A percentile compares a stretch with the other conserved stretches of the same genome.
Evolutionary conservation across 2,329 filamentous ascomycete genomes (phyloP).

Genomic region (Sordariomycetes sp.): DNA sequence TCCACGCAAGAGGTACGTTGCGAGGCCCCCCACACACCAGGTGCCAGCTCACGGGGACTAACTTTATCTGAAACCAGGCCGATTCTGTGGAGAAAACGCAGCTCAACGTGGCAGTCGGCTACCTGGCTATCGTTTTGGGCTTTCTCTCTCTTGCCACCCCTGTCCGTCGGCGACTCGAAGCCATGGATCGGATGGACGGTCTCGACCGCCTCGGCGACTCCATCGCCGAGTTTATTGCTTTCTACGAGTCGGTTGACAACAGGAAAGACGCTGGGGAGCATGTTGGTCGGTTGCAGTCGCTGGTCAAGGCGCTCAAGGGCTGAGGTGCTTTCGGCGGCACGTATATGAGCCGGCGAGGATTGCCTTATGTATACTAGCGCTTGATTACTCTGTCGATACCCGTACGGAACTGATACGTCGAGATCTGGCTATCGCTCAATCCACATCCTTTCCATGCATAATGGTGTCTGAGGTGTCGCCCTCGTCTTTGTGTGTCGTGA

Average conservation of each 20-base stretch:
- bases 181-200: slow-evolving; percentile 29
- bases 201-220: slow-evolving; percentile 36
- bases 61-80: slow-evolving; percentile 31
- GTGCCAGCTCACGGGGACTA: background rate
- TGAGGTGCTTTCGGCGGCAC: background rate
- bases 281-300: slow-evolving; percentile 18
- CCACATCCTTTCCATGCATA: background rate
- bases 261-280: slow-evolving; percentile 21
- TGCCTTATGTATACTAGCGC: slow-evolving; percentile 1
- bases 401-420: background rate
- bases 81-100: slow-evolving; percentile 65
- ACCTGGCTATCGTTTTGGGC: slow-evolving; percentile 73
- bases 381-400: background rate
- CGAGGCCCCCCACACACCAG: background rate
- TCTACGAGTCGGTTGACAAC: slow-evolving; percentile 38
- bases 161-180: slow-evolving; percentile 30
- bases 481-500: too few species aligned
- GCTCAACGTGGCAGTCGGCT: slow-evolving; percentile 75
- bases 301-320: slow-evolving; percentile 22
- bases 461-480: background rate
- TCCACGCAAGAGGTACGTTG: slow-evolving; percentile 56
- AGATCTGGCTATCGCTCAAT: too few species aligned
- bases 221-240: slow-evolving; percentile 42
- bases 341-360: background rate
- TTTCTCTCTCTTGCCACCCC: slow-evolving; percentile 57